Evolutionary conservation across 176 grass and related monocot genomes (phyloP).

Genomic region (Aechmea fasciata): DNA sequence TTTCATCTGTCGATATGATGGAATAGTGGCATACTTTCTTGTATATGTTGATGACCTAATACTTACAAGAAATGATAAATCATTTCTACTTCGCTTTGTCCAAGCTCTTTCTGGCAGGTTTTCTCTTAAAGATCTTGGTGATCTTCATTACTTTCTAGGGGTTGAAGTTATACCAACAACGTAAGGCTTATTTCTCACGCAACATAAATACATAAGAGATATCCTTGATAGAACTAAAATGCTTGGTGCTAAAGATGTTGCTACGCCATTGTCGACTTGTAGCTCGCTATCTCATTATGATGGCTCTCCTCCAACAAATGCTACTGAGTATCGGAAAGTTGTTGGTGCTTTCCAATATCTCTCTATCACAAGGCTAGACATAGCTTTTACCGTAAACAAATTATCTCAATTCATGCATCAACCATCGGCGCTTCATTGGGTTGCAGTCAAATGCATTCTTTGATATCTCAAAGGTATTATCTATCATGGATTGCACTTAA

Average conservation of each 20-base stretch:
- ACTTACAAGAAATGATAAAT: not conserved
- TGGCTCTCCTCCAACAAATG: not conserved
- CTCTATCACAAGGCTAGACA: not conserved
- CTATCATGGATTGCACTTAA: not conserved
- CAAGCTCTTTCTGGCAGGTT: not conserved
- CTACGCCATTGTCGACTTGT: not conserved
- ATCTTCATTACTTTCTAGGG: conserved; percentile 7
- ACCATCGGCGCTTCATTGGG: not conserved
- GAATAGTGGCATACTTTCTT: no score
- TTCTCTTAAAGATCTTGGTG: conserved; percentile 6
- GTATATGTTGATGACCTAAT: not conserved
- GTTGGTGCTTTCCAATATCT: not conserved
- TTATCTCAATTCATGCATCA: not conserved
- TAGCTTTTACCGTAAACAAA: not conserved
- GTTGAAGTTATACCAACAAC: not conserved
- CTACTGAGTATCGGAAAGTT: not conserved
- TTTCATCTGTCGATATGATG: no score
- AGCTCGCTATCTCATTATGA: not conserved
- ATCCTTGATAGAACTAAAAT: not conserved
- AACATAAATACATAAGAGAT: not conserved
- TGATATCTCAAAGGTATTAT: not conserved
- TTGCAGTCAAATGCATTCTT: not conserved
- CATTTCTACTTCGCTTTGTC: no score
- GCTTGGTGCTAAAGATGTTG: not conserved
- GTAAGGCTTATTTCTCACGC: not conserved